Evolutionary conservation across 495 filamentous ascomycete species (phyloP).

Genomic region (Friedmanniomyces simplex): DNA sequence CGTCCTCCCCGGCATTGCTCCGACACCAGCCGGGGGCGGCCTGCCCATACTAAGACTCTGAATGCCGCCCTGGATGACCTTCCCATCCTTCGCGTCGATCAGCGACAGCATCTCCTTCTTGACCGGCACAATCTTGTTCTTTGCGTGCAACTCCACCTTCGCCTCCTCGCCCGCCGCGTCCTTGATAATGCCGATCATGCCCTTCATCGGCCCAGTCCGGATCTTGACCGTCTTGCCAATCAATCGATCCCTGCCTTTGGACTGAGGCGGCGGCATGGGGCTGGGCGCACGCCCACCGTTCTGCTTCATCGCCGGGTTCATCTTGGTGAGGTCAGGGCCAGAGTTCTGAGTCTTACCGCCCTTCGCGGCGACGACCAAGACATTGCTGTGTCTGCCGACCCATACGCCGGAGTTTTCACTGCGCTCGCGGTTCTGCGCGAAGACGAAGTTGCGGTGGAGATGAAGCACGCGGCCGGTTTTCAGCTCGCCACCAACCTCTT

Average conservation of each 20-base stretch:
- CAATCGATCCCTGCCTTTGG: conserved; percentile 69
- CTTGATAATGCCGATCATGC: conserved; percentile 87
- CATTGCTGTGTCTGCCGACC: conserved; percentile 73
- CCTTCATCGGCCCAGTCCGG: conserved; percentile 76
- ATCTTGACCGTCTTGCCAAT: conserved; percentile 87
- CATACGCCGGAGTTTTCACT: conserved; percentile 84
- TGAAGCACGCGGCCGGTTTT: conserved; percentile 81
- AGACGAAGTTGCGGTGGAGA: conserved; percentile 81
- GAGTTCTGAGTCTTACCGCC: conserved; percentile 52
- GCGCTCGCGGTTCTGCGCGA: conserved; percentile 72
- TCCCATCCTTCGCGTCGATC: conserved; percentile 70
- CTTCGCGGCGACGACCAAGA: conserved; percentile 82
- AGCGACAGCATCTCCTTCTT: conserved; percentile 65
- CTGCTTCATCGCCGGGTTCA: conserved; percentile 80
- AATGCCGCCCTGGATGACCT: conserved; percentile 54
- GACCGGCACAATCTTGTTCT: conserved; percentile 75
- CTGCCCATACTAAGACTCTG: conserved; percentile 26
- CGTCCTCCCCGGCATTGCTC: conserved; percentile 8
- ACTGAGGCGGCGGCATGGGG: conserved; percentile 67
- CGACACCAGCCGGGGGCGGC: conserved; percentile 3
- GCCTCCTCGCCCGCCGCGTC: conserved; percentile 76
- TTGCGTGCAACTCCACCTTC: conserved; percentile 84
- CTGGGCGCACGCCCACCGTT: conserved; percentile 33
- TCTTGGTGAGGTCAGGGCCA: conserved; percentile 70
- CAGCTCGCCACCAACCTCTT: conserved; percentile 76